These are phyloP conservation scores for Cyclotella distinguenda DNA, from an alignment of 108 stramenopile genomes.

Conservation along the genomic window DNA sequence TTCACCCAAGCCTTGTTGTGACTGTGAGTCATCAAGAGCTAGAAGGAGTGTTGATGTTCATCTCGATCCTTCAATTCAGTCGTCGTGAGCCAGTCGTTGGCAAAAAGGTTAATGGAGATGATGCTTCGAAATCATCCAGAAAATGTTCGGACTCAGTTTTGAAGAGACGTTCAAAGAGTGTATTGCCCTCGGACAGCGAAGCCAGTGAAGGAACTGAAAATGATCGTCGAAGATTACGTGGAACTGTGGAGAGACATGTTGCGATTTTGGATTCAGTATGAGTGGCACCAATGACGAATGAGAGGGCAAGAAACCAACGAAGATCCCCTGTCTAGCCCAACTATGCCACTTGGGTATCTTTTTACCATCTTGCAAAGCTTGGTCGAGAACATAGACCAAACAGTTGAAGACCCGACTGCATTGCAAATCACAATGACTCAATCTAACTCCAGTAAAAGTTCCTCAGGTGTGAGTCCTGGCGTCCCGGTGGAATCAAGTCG, in stretches of 20 bases:
- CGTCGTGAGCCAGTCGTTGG: neutral
- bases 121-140: neutral
- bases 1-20: too few species aligned
- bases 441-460: constrained; percentile 7
- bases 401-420: constrained; percentile 49
- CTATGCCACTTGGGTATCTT: constrained; percentile 59
- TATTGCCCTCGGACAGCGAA: neutral
- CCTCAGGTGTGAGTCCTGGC: constrained; percentile 35
- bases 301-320: constrained; percentile 7
- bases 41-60: too few species aligned
- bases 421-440: constrained; percentile 9
- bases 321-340: constrained; percentile 33
- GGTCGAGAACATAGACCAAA: constrained; percentile 58
- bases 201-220: constrained; percentile 33
- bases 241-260: constrained; percentile 44
- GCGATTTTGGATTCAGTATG: constrained; percentile 33
- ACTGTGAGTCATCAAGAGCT: neutral
- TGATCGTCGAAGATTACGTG: constrained; percentile 55
- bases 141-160: neutral
- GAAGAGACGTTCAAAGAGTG: neutral
- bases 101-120: neutral
- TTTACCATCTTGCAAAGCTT: constrained; percentile 65
- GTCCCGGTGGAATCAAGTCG: constrained; percentile 7
- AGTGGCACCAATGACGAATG: constrained; percentile 38
- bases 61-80: neutral